These are phyloP conservation scores for Spinacia oleracea DNA, from an alignment of 179 eudicot genomes.

Conservation along the genomic window DNA sequence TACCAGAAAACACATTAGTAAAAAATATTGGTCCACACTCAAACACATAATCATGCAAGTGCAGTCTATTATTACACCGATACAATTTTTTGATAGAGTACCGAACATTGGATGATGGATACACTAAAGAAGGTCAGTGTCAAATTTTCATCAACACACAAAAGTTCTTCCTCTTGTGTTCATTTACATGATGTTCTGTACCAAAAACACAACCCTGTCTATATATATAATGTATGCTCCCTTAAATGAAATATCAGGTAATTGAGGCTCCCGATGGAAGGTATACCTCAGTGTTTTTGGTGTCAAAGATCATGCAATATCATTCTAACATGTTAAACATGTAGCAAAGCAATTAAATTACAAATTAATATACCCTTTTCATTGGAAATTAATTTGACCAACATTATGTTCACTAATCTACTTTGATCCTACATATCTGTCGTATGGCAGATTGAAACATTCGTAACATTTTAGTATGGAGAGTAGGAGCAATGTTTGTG, in stretches of 20 bases:
- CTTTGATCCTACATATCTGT: too few relatives aligned
- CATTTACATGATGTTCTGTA: background rate
- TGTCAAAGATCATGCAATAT: background rate
- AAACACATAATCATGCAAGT: slow-evolving; percentile 6
- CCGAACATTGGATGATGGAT: background rate
- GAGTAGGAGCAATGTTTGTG: too few relatives aligned
- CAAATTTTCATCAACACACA: background rate
- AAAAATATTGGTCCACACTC: background rate
- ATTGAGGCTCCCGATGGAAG: background rate
- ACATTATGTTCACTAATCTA: too few relatives aligned
- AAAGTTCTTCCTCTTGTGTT: background rate
- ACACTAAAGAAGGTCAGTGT: background rate
- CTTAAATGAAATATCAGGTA: background rate
- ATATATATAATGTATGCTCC: background rate
- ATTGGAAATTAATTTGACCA: too few relatives aligned
- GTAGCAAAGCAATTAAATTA: too few relatives aligned
- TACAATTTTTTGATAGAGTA: background rate
- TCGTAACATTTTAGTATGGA: too few relatives aligned
- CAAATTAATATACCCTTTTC: too few relatives aligned
- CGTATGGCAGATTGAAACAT: too few relatives aligned
- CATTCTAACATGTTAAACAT: background rate
- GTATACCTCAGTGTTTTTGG: background rate
- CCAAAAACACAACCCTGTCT: background rate
- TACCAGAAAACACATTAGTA: slow-evolving; percentile 11
- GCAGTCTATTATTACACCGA: background rate